A percentile compares a stretch with the other conserved stretches of the same genome.
Conservation (phyloP, 305 asterid genomes). For the Solanum aculeatissimum region DNA sequence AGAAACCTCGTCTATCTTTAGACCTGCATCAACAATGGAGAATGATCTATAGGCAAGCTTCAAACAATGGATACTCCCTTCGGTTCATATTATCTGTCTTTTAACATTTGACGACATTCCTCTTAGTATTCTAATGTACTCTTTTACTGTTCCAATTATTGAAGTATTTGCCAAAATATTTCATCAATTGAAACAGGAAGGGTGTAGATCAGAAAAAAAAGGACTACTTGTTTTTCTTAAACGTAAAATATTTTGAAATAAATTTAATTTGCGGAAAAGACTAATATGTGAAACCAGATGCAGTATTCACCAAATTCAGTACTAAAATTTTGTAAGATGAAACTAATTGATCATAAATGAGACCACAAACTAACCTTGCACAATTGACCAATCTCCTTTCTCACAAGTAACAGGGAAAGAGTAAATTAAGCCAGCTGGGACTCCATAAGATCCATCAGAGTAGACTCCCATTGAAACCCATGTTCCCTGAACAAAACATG, state of each 20-base stretch:
- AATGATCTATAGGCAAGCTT: background rate
- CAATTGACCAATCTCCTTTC: conserved; percentile 82
- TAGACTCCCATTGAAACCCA: conserved; percentile 94
- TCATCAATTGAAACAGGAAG: too few relatives aligned
- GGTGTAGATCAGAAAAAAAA: too few relatives aligned
- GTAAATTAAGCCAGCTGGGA: conserved; percentile 65
- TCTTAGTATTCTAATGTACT: background rate
- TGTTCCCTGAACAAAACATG: conserved; percentile 29
- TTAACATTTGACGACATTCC: background rate
- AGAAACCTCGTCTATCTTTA: conserved; percentile 57
- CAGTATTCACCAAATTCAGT: background rate
- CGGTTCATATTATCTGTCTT: background rate
- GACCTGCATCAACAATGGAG: conserved; percentile 21
- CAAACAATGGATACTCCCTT: background rate
- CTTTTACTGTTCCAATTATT: background rate
- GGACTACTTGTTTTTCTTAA: background rate
- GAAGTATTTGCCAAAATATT: background rate
- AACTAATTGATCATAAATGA: background rate
- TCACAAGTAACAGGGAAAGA: conserved; percentile 81
- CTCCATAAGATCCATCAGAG: conserved; percentile 81
- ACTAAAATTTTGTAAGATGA: background rate
- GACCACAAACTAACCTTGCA: conserved; percentile 35
- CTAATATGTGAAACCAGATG: background rate
- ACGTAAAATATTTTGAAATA: background rate
- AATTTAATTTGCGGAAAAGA: background rate